phyloP scores from a whole-genome alignment of 2,329 filamentous ascomycete genomes.

The Colletotrichum orbiculare region DNA sequence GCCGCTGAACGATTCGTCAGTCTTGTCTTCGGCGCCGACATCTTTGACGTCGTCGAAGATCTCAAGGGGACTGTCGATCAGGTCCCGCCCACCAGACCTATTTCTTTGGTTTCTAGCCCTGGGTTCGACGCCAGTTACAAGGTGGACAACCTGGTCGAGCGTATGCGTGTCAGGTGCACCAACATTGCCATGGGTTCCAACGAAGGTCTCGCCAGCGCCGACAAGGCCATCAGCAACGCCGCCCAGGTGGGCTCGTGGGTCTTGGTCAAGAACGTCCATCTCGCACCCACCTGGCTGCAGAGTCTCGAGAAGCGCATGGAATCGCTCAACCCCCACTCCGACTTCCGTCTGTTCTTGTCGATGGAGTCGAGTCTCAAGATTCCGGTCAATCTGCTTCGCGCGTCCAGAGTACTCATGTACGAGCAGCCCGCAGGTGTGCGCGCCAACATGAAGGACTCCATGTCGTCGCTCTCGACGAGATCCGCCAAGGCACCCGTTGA shows the following conservation, averaged over 20 bases:
- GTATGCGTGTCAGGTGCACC: conserved; percentile 83
- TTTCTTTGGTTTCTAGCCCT: conserved; percentile 92
- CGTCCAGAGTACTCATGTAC: conserved; percentile 95
- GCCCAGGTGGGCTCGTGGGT: conserved; percentile 96
- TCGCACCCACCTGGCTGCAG: conserved; percentile 95
- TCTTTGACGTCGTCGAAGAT: conserved; percentile 88
- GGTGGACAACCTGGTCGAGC: conserved; percentile 92
- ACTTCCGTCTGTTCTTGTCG: conserved; percentile 95
- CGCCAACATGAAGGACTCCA: conserved; percentile 98
- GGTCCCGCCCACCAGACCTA: conserved; percentile 84
- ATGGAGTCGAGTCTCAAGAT: conserved; percentile 99
- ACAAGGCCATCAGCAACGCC: conserved; percentile 94
- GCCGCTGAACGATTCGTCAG: conserved; percentile 91
- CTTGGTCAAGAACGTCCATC: conserved; percentile 97
- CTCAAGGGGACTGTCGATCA: conserved; percentile 86
- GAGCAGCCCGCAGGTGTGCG: conserved; percentile 97
- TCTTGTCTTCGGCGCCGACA: conserved; percentile 82
- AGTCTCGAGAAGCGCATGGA: conserved; percentile 97
- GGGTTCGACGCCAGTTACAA: conserved; percentile 99
- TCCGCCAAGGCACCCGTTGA: conserved; percentile 88
- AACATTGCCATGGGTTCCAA: conserved; percentile 99
- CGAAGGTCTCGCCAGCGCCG: conserved; percentile 89
- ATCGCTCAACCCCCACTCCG: conserved; percentile 89
- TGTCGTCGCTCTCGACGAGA: conserved; percentile 82
- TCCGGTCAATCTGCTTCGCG: conserved; percentile 92